Percentiles rank a stretch among this genome's conserved stretches.
These are phyloP conservation scores for Elsinoe arachidis DNA, from an alignment of 2,329 filamentous ascomycete species.

Conservation along the genomic window DNA sequence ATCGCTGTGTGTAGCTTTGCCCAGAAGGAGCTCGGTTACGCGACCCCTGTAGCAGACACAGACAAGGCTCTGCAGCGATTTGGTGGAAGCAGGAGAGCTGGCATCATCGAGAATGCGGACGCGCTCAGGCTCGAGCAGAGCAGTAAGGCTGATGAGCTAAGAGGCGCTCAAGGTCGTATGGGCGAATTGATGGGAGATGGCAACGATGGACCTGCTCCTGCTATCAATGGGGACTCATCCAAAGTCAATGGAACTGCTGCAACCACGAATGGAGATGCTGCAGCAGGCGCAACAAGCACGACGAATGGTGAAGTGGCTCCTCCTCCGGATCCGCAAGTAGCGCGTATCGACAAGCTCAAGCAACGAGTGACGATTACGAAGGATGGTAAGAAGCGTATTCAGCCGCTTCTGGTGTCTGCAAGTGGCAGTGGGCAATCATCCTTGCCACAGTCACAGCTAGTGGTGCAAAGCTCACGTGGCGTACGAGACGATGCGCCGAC, in stretches of 20 bases:
- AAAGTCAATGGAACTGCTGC: slow-evolving; percentile 38
- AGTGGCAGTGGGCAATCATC: slow-evolving; percentile 82
- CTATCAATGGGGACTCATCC: slow-evolving; percentile 25
- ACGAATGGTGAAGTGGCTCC: slow-evolving; percentile 33
- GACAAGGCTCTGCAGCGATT: slow-evolving; percentile 90
- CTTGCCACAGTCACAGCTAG: slow-evolving; percentile 76
- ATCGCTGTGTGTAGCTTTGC: slow-evolving; percentile 78
- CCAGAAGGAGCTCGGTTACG: slow-evolving; percentile 79
- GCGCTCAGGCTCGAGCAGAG: slow-evolving; percentile 79
- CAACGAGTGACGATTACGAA: slow-evolving; percentile 90
- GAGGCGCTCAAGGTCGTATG: slow-evolving; percentile 89
- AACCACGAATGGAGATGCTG: slow-evolving; percentile 19
- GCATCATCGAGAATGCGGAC: slow-evolving; percentile 87
- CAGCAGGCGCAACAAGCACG: background rate
- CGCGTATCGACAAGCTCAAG: slow-evolving; percentile 64
- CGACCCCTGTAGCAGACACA: slow-evolving; percentile 78
- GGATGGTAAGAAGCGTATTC: slow-evolving; percentile 92
- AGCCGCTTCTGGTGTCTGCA: slow-evolving; percentile 81
- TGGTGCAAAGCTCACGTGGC: slow-evolving; percentile 24
- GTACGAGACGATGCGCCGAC: slow-evolving; percentile 61
- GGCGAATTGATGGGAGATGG: slow-evolving; percentile 94
- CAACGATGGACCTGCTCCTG: slow-evolving; percentile 43
- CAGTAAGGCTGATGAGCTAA: slow-evolving; percentile 84
- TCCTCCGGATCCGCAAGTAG: slow-evolving; percentile 45
- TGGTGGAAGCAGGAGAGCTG: slow-evolving; percentile 78